These are phyloP conservation scores for Lomentospora prolificans DNA, from an alignment of 2,329 filamentous ascomycete genomes.

Conservation along the genomic window DNA sequence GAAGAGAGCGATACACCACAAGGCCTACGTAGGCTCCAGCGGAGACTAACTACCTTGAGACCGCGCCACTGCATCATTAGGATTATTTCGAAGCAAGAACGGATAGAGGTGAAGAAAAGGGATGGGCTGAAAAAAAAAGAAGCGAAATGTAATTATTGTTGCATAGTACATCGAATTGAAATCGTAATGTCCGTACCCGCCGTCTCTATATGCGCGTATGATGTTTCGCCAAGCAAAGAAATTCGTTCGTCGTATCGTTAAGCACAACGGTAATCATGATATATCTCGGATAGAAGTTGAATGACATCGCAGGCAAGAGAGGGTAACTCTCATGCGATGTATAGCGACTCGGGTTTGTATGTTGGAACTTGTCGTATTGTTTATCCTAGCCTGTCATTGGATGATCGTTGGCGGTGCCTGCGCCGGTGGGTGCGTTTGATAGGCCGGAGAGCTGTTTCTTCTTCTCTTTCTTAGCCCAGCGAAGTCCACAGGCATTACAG, in stretches of 20 bases:
- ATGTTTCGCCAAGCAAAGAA: too few species aligned
- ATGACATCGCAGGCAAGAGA: too few species aligned
- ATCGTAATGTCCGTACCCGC: neutral
- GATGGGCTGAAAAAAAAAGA: neutral
- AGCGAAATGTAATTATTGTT: neutral
- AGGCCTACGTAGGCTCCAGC: too few species aligned
- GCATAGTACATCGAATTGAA: neutral
- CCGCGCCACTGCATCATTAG: too few species aligned
- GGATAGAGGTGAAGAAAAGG: neutral
- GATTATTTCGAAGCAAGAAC: neutral
- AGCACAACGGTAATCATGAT: neutral
- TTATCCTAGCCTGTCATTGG: neutral
- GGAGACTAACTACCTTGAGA: too few species aligned
- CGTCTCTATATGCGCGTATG: neutral
- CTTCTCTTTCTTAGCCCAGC: constrained; percentile 76
- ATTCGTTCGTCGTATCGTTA: neutral
- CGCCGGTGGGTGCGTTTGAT: constrained; percentile 2
- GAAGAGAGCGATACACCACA: too few species aligned
- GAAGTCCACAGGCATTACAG: constrained; percentile 83
- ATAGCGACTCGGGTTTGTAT: too few species aligned
- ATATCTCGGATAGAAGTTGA: neutral
- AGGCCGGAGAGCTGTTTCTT: constrained; percentile 31
- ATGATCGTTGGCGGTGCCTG: constrained; percentile 11
- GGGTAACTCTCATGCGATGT: too few species aligned
- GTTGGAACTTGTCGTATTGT: neutral